Evolutionary conservation across 345 rosid genomes (phyloP).

Genomic region (Zanthoxylum bungeanum): DNA sequence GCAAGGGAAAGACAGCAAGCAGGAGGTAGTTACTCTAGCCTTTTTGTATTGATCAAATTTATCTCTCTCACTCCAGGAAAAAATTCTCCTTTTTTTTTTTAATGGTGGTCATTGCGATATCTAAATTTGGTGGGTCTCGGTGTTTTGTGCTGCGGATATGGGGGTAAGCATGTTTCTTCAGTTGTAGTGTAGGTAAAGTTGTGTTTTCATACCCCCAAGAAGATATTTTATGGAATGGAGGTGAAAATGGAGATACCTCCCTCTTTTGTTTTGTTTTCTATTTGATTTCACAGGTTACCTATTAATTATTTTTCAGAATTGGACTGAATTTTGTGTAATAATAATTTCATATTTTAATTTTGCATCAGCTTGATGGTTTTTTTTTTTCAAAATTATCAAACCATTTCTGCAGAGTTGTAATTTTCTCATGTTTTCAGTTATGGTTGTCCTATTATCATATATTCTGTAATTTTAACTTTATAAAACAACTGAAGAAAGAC

Average conservation of each 20-base stretch:
- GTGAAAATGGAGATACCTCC: constrained; percentile 1
- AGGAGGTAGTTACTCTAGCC: constrained; percentile 43
- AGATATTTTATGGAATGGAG: neutral
- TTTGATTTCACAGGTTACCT: neutral
- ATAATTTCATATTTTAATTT: neutral
- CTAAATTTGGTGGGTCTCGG: neutral
- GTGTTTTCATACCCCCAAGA: neutral
- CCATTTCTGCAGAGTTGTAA: no score
- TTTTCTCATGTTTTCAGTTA: no score
- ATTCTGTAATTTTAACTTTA: no score
- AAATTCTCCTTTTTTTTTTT: neutral
- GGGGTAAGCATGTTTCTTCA: constrained; percentile 8
- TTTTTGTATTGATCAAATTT: neutral
- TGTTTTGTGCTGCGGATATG: neutral
- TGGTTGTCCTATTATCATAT: no score
- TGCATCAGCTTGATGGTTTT: neutral
- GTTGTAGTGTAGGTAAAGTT: constrained; percentile 15
- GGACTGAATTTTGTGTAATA: neutral
- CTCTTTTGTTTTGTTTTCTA: neutral
- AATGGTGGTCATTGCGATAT: neutral
- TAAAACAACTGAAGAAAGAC: no score
- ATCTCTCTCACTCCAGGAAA: neutral
- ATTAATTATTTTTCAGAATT: neutral
- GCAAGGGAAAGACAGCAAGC: constrained; percentile 77
- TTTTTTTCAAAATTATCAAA: no score